phyloP scores from a whole-genome alignment of 1,139 yeast genomes.

The Blastobotrys elegans region DNA sequence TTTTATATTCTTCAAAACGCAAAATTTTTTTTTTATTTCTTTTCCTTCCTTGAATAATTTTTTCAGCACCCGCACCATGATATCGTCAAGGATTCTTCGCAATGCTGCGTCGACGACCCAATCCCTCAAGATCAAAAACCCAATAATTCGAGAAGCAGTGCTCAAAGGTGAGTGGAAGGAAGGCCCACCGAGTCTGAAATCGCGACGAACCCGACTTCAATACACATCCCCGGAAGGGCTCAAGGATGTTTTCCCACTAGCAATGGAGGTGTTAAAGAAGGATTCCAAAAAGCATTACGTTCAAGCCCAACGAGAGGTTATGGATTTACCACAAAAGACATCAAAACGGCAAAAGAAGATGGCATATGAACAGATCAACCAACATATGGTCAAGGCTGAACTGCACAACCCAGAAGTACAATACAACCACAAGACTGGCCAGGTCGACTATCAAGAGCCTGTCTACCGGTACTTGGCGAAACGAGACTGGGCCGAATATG shows the following conservation, averaged over 20 bases:
- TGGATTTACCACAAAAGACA: conserved; percentile 16
- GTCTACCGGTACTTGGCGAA: conserved; percentile 68
- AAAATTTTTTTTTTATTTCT: conserved; percentile 1
- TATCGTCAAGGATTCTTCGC: conserved; percentile 4
- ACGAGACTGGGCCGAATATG: conserved; percentile 67
- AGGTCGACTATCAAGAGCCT: conserved; percentile 62
- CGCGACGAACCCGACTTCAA: conserved; percentile 41
- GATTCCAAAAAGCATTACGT: conserved; percentile 36
- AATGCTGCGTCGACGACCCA: conserved; percentile 1
- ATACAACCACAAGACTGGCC: conserved; percentile 50
- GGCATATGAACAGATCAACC: conserved; percentile 18
- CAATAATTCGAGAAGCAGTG: conserved; percentile 32
- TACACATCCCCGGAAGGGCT: conserved; percentile 68
- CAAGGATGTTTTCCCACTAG: conserved; percentile 65
- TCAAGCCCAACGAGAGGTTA: conserved; percentile 30
- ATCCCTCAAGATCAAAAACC: conserved; percentile 26
- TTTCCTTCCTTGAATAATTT: not conserved
- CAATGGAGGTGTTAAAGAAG: conserved; percentile 55
- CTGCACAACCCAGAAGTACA: conserved; percentile 74
- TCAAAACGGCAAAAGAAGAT: not conserved
- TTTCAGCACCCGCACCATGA: conserved; percentile 5
- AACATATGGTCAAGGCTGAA: conserved; percentile 52
- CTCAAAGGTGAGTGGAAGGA: conserved; percentile 34
- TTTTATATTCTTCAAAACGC: not conserved
- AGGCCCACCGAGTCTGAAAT: conserved; percentile 48